Base-by-base conservation (phyloP, 345 rosid species). In the Theobroma cacao region DNA sequence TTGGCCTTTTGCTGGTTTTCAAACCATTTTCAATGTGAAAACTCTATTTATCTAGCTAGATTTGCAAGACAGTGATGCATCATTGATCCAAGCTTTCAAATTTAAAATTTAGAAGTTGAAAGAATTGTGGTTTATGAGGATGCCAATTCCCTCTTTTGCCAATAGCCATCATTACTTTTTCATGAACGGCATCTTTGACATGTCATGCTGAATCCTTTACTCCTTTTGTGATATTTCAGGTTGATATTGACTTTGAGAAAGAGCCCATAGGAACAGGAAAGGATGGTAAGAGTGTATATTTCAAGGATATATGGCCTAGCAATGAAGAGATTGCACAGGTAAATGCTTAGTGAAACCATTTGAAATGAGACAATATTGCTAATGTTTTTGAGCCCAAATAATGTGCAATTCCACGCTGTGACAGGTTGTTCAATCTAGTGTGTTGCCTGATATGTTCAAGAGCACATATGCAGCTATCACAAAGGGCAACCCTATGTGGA, bases 211-310 rank as follows among this genome's bases (percentile, higher is more conserved):
- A 55, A 22, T 47, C 24, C 5, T 48, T 15, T 2, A 20, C 14
- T 28, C 22, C 40, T 7, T 72, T 72, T 13, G 12, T 47, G 7
- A 14, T 45, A 14, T 71, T 80, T 41, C 88, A 94, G 97, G 95
- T 93, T 68, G 91, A 93, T 82, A 90, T 94, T 61, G 97, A 94
- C 86, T 94, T 94, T 80, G 97, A 89, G 30, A 90, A 84, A 80
- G 97, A 94, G 80, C 90, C 95, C 36, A 77, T 91, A 82, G 98
- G 94, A 82, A 81, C 63, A 0, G 89, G 92, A 34, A 90, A 87
- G 79, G 95, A 88, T 69, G 98, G 97, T 20, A 90, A 90, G 75
- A 64, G 43, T 80, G 84, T 91, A 5, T 91, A 84, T 81, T 83
- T 94, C 64, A 88, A 78, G 80, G 98, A 94, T 76, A 86, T 93